Percentiles rank a stretch among this genome's conserved stretches.
Evolutionary conservation across 371 early-diverging fungal species (phyloP).

Genomic region (Mucor sp.): DNA sequence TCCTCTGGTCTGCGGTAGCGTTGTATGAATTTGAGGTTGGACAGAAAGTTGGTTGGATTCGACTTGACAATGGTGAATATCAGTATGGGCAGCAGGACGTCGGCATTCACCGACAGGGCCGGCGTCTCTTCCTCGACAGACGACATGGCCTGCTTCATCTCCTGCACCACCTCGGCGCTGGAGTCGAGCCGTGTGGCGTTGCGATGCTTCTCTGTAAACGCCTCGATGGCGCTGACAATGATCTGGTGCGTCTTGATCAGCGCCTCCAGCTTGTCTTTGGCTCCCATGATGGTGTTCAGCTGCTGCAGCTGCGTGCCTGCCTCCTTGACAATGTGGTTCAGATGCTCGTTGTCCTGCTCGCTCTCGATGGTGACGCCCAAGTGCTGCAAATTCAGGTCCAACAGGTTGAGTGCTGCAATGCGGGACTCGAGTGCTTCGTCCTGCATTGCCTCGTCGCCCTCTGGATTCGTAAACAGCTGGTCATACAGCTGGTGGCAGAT

Average conservation of each 20-base stretch:
- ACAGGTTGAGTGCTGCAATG: constrained; percentile 69
- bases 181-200: constrained; percentile 23
- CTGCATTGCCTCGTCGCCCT: constrained; percentile 56
- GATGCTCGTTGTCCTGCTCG: constrained; percentile 37
- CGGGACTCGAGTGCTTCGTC: constrained; percentile 71
- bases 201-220: neutral
- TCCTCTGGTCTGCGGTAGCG: constrained; percentile 51
- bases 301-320: constrained; percentile 55
- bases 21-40: constrained; percentile 62
- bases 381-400: constrained; percentile 60
- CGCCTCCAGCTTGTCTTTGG: constrained; percentile 51
- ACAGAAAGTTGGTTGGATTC: constrained; percentile 68
- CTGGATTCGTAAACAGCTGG: constrained; percentile 24
- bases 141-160: constrained; percentile 37
- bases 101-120: constrained; percentile 48
- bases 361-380: constrained; percentile 56
- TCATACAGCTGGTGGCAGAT: constrained; percentile 47
- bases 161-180: constrained; percentile 23
- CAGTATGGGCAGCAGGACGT: constrained; percentile 66
- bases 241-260: constrained; percentile 53
- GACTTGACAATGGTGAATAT: constrained; percentile 70
- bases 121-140: constrained; percentile 17
- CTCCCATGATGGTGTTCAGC: constrained; percentile 42
- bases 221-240: constrained; percentile 32
- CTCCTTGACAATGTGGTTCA: constrained; percentile 43